Percentiles rank a stretch among this genome's conserved stretches.
Conservation (phyloP, 352 stramenopile species). For the Albugo candida region DNA sequence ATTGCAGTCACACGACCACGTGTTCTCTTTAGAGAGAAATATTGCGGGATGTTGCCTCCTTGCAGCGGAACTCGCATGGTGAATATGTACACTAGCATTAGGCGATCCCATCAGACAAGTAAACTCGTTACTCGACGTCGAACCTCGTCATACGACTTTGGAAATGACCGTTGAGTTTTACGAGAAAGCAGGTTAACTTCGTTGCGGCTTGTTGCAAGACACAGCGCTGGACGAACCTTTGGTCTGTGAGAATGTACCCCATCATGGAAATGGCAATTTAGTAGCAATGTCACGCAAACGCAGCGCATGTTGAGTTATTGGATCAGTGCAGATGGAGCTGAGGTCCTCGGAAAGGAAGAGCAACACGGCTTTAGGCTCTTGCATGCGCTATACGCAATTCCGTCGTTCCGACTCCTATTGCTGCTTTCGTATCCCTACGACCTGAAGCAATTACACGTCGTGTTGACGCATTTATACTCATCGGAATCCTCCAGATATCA, state of each 20-base stretch:
- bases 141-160: not conserved
- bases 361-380: constrained; percentile 23
- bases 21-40: no score
- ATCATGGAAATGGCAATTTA: constrained; percentile 7
- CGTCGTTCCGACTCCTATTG: constrained; percentile 34
- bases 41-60: no score
- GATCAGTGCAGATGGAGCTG: constrained; percentile 26
- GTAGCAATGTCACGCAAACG: constrained; percentile 1
- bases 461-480: not conserved
- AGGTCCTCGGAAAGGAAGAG: constrained; percentile 37
- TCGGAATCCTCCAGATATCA: not conserved
- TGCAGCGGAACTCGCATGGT: no score
- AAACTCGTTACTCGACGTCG: no score
- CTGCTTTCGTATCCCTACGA: constrained; percentile 11
- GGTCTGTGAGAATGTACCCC: not conserved
- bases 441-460: not conserved
- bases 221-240: not conserved
- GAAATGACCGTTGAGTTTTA: constrained; percentile 20
- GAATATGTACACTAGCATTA: no score
- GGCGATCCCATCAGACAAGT: no score
- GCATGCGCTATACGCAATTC: constrained; percentile 56
- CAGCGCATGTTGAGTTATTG: constrained; percentile 29
- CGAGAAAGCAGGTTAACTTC: constrained; percentile 45
- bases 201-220: constrained; percentile 45
- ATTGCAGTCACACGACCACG: no score